These are phyloP conservation scores for Leccinum pachyderme DNA, from an alignment of 1,284 basidiomycete genomes.

Conservation along the genomic window DNA sequence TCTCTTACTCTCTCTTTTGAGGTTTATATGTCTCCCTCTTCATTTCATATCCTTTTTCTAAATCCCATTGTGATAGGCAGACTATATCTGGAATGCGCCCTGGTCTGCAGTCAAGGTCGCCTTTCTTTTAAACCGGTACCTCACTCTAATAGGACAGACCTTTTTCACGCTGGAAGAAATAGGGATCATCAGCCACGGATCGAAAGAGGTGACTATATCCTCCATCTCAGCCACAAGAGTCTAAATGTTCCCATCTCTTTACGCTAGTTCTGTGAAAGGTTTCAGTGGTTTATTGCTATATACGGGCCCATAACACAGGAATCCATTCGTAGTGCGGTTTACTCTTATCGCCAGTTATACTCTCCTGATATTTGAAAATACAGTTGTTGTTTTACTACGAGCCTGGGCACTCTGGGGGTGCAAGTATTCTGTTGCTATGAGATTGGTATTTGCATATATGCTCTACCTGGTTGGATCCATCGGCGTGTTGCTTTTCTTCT, in stretches of 20 bases:
- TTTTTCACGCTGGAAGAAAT: not conserved
- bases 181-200: not conserved
- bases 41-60: not conserved
- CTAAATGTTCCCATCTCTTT: not conserved
- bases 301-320: constrained; percentile 7
- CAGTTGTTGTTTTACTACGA: constrained; percentile 15
- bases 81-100: constrained; percentile 12
- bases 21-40: not conserved
- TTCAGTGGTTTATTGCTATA: not conserved
- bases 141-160: constrained; percentile 8
- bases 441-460: constrained; percentile 1
- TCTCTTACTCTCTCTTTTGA: constrained; percentile 12
- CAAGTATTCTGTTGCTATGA: not conserved
- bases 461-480: constrained; percentile 1
- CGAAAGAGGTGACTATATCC: not conserved
- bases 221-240: not conserved
- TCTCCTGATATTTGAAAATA: not conserved
- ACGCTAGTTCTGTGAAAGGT: not conserved
- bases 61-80: constrained; percentile 1
- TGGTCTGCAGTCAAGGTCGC: constrained; percentile 11
- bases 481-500: not conserved
- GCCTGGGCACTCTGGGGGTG: constrained; percentile 22
- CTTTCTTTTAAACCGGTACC: constrained; percentile 18
- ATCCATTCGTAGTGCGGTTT: constrained; percentile 13
- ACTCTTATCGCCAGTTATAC: not conserved